These are phyloP conservation scores for Porodaedalea pini DNA, from an alignment of 1,284 basidiomycete genomes.

Conservation along the genomic window DNA sequence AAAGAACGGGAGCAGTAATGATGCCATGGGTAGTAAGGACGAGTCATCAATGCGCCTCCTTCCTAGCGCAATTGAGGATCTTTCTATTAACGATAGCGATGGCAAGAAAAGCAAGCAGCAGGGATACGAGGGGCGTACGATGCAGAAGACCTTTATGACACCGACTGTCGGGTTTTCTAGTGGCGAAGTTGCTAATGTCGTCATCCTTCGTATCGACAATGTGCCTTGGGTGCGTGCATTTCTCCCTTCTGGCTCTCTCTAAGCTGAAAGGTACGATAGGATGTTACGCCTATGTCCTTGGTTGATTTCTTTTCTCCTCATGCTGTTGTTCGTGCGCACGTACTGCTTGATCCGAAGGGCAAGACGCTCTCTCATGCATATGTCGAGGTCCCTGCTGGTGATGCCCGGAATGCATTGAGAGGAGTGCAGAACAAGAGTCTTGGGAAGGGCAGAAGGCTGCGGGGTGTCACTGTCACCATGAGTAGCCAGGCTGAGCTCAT, in stretches of 20 bases:
- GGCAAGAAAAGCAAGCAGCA: background rate
- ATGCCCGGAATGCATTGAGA: constrained; percentile 62
- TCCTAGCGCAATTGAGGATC: constrained; percentile 27
- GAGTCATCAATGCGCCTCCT: constrained; percentile 15
- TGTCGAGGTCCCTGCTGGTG: constrained; percentile 60
- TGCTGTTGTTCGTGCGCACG: constrained; percentile 64
- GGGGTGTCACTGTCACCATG: constrained; percentile 76
- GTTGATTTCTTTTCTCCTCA: constrained; percentile 58
- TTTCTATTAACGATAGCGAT: constrained; percentile 8
- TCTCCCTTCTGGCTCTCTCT: constrained; percentile 13
- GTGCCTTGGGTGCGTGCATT: constrained; percentile 69
- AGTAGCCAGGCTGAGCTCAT: constrained; percentile 75
- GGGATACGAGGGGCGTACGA: background rate
- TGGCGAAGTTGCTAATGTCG: constrained; percentile 35
- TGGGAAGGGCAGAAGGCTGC: constrained; percentile 66
- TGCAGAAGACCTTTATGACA: too few species aligned
- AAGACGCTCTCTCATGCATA: constrained; percentile 80
- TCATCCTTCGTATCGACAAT: constrained; percentile 77
- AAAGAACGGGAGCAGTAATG: constrained; percentile 26
- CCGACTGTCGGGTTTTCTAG: constrained; percentile 19
- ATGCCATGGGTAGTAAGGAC: constrained; percentile 14
- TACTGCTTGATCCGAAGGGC: constrained; percentile 71
- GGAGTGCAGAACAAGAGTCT: constrained; percentile 54
- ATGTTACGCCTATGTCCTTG: constrained; percentile 74
- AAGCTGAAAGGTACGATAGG: constrained; percentile 39